Evolutionary conservation across 2,329 filamentous ascomycete species (phyloP), one percentile per base, ranked within the genome.

Genomic region (Phoma sp.): DNA sequence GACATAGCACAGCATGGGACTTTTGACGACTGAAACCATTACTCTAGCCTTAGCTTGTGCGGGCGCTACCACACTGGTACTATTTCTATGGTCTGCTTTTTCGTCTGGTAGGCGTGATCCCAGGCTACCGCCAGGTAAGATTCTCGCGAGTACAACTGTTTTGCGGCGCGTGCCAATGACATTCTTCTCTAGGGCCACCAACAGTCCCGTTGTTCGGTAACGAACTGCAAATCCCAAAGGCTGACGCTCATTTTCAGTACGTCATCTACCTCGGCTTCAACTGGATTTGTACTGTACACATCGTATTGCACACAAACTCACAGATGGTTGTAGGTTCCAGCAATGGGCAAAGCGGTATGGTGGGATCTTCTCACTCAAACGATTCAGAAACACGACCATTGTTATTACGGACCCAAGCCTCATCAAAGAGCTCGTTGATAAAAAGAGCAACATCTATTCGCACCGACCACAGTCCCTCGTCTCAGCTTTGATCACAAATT

Each of bases 401-500:
- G 53, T 57, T 5, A 42, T 57, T 26, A 48, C 42, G 14, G 49
- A 53, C 34, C 39, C 36, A 18, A 25, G 40, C 18, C 17, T 43
- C 3, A 33, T 57, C 37, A 53, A 57, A 37, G 43, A 48, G 10
- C 47, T 57, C 17, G 32, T 47, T 10, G 49, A 57, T 23, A 56
- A 51, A 40, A 56, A 51, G 34, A 40, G 33, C 15, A 50, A 40
- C 33, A 33, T 56, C 32, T 56, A 56, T 32, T 54, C 51, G n/a
- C 32, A 42, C 17, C 51, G 51, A 43, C 51, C 51, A 18, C 42
- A 39, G 38, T 48, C 43, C 10, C 38, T 43, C 7, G 42, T 54
- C 11, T 43, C 47, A 45, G 39, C 43, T 32, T 63, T 83, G 21
- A 80, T 83, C 42, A 77, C 77, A 3, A 67, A 73, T 2, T 78